Evolutionary conservation across 345 rosid species (phyloP).

Genomic region (Syzygium aqueum): DNA sequence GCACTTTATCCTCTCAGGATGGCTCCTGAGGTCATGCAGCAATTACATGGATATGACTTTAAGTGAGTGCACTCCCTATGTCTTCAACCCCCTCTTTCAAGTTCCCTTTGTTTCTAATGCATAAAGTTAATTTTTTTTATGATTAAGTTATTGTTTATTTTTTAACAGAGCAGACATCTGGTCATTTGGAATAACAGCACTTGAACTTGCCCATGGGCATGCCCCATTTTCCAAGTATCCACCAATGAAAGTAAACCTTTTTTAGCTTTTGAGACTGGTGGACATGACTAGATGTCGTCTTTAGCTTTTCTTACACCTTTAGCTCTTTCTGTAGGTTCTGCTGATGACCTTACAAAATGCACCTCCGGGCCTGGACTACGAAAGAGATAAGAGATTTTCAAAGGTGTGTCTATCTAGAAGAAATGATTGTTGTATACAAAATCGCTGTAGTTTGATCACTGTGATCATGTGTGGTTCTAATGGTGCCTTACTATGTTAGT

Average conservation of each 20-base stretch:
- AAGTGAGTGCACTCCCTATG: conserved; percentile 47
- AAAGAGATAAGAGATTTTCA: conserved; percentile 91
- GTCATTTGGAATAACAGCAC: conserved; percentile 98
- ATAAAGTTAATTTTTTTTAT: not conserved
- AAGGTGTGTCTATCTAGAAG: conserved; percentile 32
- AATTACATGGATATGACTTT: conserved; percentile 97
- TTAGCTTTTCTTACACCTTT: not conserved
- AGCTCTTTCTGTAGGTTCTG: conserved; percentile 50
- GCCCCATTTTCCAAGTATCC: conserved; percentile 99
- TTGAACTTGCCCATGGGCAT: conserved; percentile 98
- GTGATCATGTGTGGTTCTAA: not conserved
- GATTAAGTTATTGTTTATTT: conserved; percentile 5
- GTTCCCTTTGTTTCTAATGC: not conserved
- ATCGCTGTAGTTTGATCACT: not conserved
- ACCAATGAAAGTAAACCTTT: conserved; percentile 70
- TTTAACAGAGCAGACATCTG: conserved; percentile 79
- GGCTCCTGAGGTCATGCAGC: conserved; percentile 99
- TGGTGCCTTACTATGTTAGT: conserved; percentile 20
- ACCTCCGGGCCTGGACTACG: conserved; percentile 99
- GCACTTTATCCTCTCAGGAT: conserved; percentile 43
- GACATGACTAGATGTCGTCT: not conserved
- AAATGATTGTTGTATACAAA: not conserved
- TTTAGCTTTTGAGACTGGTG: not conserved
- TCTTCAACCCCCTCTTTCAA: not conserved
- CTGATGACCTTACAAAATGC: conserved; percentile 98